Evolutionary conservation across 2,329 filamentous ascomycete species (phyloP), one percentile per base, ranked within the genome.

Genomic region (Diaporthe citrichinensis): DNA sequence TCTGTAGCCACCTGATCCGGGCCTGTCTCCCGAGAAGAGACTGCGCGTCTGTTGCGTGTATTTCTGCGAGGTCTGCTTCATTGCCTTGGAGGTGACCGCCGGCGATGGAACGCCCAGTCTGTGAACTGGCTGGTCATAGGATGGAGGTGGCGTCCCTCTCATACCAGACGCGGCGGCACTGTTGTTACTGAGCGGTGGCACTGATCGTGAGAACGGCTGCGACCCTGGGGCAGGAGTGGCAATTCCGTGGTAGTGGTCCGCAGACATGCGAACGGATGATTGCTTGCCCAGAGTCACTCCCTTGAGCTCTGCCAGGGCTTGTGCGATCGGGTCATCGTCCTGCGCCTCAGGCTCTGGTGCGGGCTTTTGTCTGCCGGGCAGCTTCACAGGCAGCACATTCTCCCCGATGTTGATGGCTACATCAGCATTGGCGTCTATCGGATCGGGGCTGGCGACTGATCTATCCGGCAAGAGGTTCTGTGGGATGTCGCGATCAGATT

Each of bases 161-260:
- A 92, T 90, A 31, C 87, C 91, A 14, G 92, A 88, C 51, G 88
- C 87, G 31, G 89, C 80, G 20, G 87, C 83, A 53, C 83, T 84
- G 78, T 83, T 86, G 44, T 80, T 81, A 73, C 83, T 83, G 2
- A 85, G 81, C 17, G 82, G 74, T 28, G 84, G 84, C 4, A 86
- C 85, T 3, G 87, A 84, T 65, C 88, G 85, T 36, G 87, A 84
- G 73, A 84, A 82, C 9, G 84, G 82, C 62, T 86, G 86, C 61
- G 82, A 81, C 10, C 87, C 88, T 1, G 91, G 94, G 9, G 90
- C 92, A 7, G 97, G 96, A 2, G 96, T 98, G 17, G 94, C 88
- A 77, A 99, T 93, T n/a, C 97, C 96, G 81, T 97, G 95, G 84
- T 98, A 98, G 76, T 94, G 92, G 83, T 99, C 97, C 25, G 96